phyloP scores from a whole-genome alignment of 2,329 filamentous ascomycete genomes.

The Biscogniauxia sp. region DNA sequence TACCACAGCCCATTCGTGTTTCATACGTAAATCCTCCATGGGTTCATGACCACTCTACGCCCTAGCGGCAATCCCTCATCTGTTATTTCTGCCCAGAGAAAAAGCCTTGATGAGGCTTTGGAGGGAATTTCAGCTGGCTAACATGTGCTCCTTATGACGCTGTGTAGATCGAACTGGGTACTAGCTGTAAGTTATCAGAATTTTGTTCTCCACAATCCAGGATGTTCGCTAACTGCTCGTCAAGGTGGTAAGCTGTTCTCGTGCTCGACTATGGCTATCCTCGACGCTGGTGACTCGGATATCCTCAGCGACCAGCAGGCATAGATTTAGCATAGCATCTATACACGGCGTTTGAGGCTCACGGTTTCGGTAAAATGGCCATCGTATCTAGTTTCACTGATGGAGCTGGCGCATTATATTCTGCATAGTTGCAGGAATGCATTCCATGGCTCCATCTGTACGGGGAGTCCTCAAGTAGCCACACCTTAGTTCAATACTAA shows the following conservation, averaged over 20 bases:
- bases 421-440: slow-evolving; percentile 13
- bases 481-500: slow-evolving; percentile 21
- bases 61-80: slow-evolving; percentile 1
- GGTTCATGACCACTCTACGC: not conserved
- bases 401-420: slow-evolving; percentile 10
- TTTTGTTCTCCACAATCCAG: not conserved
- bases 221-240: slow-evolving; percentile 45
- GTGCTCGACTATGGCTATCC: slow-evolving; percentile 93
- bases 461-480: slow-evolving; percentile 20
- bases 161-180: slow-evolving; percentile 90
- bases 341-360: slow-evolving; percentile 30
- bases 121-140: slow-evolving; percentile 74
- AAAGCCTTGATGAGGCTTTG: slow-evolving; percentile 82
- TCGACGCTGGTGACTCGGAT: slow-evolving; percentile 98
- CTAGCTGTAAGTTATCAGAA: slow-evolving; percentile 35
- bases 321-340: slow-evolving; percentile 41
- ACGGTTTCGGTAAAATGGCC: slow-evolving; percentile 27
- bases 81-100: slow-evolving; percentile 69
- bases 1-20: not conserved
- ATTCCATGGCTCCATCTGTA: slow-evolving; percentile 10
- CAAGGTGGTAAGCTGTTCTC: slow-evolving; percentile 91
- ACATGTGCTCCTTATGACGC: slow-evolving; percentile 32
- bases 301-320: slow-evolving; percentile 79
- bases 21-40: slow-evolving; percentile 9
- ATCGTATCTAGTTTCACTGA: slow-evolving; percentile 15